A percentile compares a stretch with the other conserved stretches of the same genome.
Evolutionary conservation across 768 basidiomycete species (phyloP).

Genomic region (Agaricus blazei): DNA sequence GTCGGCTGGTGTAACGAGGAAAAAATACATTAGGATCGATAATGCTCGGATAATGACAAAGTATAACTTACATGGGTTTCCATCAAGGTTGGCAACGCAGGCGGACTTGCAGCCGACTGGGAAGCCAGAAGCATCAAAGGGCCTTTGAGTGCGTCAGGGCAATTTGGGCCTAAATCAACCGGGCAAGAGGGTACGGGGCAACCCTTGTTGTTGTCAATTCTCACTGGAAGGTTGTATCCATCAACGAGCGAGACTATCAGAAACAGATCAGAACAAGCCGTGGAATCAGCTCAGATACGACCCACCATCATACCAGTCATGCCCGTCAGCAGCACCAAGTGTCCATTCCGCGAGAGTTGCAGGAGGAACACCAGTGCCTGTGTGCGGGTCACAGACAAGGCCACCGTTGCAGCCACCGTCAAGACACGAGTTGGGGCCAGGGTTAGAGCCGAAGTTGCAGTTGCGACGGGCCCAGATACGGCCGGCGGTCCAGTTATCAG

Average conservation of each 20-base stretch:
- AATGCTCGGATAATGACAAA: background rate
- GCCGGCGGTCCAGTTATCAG: conserved; percentile 59
- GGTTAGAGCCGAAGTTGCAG: conserved; percentile 50
- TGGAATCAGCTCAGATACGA: background rate
- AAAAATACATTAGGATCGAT: background rate
- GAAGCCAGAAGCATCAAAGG: conserved; percentile 44
- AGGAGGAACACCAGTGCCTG: conserved; percentile 59
- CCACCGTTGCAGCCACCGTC: conserved; percentile 65
- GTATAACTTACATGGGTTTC: conserved; percentile 29
- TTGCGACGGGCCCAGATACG: conserved; percentile 53
- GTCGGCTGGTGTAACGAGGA: conserved; percentile 30
- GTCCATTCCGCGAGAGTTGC: conserved; percentile 67
- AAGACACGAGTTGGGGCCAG: conserved; percentile 49
- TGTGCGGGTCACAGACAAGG: conserved; percentile 40
- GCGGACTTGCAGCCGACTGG: conserved; percentile 60
- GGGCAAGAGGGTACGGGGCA: conserved; percentile 54
- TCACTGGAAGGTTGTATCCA: conserved; percentile 58
- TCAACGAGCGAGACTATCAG: conserved; percentile 56
- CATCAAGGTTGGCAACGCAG: conserved; percentile 41
- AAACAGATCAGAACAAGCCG: background rate
- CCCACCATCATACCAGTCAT: conserved; percentile 50
- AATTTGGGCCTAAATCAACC: conserved; percentile 58
- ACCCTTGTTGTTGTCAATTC: conserved; percentile 48
- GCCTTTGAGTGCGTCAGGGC: conserved; percentile 46
- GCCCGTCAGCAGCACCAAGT: conserved; percentile 29